These are phyloP conservation scores for Spathaspora passalidarum DNA, from an alignment of 805 yeast species.

Conservation along the genomic window DNA sequence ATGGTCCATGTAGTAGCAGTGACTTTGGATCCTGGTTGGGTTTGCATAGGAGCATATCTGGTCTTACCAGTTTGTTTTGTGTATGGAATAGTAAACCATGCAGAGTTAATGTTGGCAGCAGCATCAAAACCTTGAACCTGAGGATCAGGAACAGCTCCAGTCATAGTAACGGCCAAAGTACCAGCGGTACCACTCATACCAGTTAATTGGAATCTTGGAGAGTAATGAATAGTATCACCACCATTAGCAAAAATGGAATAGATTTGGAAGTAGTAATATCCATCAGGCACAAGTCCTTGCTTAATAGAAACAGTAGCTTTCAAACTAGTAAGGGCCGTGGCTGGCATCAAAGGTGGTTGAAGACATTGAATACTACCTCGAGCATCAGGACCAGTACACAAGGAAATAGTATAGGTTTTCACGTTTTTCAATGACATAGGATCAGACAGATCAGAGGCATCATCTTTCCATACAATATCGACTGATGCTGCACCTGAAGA, in stretches of 20 bases:
- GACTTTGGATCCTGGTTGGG: slow-evolving; percentile 72
- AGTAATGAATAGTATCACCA: slow-evolving; percentile 59
- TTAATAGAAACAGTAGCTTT: slow-evolving; percentile 43
- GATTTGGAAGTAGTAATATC: slow-evolving; percentile 72
- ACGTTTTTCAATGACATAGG: slow-evolving; percentile 35
- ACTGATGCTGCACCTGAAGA: slow-evolving; percentile 32
- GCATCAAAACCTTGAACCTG: slow-evolving; percentile 33
- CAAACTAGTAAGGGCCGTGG: slow-evolving; percentile 14
- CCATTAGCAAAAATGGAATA: slow-evolving; percentile 41
- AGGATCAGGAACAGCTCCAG: slow-evolving; percentile 41
- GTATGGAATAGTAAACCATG: slow-evolving; percentile 68
- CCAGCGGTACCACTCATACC: slow-evolving; percentile 75
- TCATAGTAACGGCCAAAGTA: slow-evolving; percentile 35
- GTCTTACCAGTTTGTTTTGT: slow-evolving; percentile 73
- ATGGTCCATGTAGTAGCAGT: slow-evolving; percentile 67
- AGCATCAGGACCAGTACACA: slow-evolving; percentile 68
- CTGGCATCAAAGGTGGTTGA: slow-evolving; percentile 23
- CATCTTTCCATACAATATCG: slow-evolving; percentile 49
- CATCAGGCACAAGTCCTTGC: slow-evolving; percentile 51
- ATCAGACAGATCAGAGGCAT: slow-evolving; percentile 44
- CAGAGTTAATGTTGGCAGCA: slow-evolving; percentile 22
- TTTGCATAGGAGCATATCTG: slow-evolving; percentile 90
- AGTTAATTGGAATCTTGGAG: slow-evolving; percentile 59
- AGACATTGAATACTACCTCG: slow-evolving; percentile 37
- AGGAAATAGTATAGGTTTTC: slow-evolving; percentile 44